Base-by-base conservation (phyloP, 2,329 filamentous ascomycete genomes). In the Coccinonectria pachysandricola region DNA sequence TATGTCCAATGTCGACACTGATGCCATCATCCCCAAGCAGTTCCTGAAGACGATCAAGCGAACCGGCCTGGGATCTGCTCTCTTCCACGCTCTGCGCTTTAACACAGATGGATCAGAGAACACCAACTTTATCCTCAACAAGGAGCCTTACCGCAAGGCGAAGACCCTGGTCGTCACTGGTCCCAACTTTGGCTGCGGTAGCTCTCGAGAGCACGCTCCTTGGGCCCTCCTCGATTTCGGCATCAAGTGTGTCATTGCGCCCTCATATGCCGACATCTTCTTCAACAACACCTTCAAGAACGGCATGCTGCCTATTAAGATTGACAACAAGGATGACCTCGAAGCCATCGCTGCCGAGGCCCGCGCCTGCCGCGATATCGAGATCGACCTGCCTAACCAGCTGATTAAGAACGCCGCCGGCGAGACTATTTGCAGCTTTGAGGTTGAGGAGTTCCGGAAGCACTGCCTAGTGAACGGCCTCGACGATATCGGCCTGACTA, bases 261-360 rank as follows among this genome's bases (percentile, higher is more conserved):
- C 85, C 2, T 87, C 81, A 1, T 75, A 71, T 36, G 63, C 57
- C 33, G 57, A 60, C 32, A 98, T 98, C 57, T 95, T 95, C 75
- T 92, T 88, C 74, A 95, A 94, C 74, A 98, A 98, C 68, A 91
- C 82, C n/a, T 96, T 95, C 73, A 96, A 98, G 71, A 98, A 98
- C 64, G 88, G 88, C 63, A 96, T 96, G 91, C 66, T 96, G 37
- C 87, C 88, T 24, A 75, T 96, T 35, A 60, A 68, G 32, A 80
- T 96, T 50, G 62, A 68, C 16, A 75, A 88, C 53, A 59, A 74
- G 39, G 64, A 59, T 2, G 66, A 71, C 16, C 62, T 95, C 4
- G 67, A 80, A 21, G 67, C 66, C 35, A 76, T 96, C 38, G 77
- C 81, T 19, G 72, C 65, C 14, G 83, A 92, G 56, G 87, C 87